Evolutionary conservation across 129 eudicot genomes (phyloP).

Genomic region (Artemisia tridentata): DNA sequence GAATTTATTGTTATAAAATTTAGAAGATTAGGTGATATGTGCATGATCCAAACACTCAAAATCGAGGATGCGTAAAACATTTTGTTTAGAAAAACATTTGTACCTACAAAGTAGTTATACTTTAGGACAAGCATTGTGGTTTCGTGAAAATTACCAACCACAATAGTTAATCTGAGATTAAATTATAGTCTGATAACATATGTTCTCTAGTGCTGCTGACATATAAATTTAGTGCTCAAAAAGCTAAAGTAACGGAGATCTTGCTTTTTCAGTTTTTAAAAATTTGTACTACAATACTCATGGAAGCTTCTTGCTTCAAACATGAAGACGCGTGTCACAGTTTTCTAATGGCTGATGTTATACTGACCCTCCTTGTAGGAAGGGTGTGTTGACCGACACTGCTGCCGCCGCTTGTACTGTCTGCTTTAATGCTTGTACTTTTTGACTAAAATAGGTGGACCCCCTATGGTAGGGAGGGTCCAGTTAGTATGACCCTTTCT

Average conservation of each 20-base stretch:
- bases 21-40: not conserved
- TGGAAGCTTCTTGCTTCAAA: conserved; percentile 26
- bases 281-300: conserved; percentile 34
- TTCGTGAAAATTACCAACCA: conserved; percentile 22
- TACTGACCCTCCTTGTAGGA: no score
- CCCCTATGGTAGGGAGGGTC: no score
- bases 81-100: conserved; percentile 5
- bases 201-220: conserved; percentile 30
- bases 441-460: no score
- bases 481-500: no score
- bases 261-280: conserved; percentile 15
- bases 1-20: no score
- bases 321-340: conserved; percentile 15
- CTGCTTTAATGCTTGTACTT: no score
- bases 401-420: no score
- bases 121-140: conserved; percentile 13
- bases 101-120: conserved; percentile 14
- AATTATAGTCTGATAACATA: conserved; percentile 4
- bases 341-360: no score
- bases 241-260: conserved; percentile 20
- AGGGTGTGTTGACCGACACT: no score
- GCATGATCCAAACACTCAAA: not conserved
- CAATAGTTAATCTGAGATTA: conserved; percentile 20
- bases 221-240: conserved; percentile 24
- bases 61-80: not conserved